These are phyloP conservation scores for Ophiobolus disseminans DNA, from an alignment of 2,329 filamentous ascomycete genomes.

Conservation along the genomic window DNA sequence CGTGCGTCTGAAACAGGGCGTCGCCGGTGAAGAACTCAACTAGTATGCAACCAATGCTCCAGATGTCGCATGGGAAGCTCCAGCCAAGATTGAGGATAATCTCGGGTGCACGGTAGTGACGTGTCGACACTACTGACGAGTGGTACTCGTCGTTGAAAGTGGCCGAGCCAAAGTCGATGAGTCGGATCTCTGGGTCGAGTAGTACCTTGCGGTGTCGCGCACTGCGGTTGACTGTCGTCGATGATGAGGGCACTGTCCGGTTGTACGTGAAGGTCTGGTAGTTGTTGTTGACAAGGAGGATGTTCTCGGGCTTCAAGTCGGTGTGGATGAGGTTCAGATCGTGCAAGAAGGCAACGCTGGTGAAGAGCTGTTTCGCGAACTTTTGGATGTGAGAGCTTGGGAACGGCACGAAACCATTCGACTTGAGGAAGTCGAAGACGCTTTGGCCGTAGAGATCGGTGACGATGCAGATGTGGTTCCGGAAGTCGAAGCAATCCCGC, in stretches of 20 bases:
- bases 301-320: slow-evolving; percentile 73
- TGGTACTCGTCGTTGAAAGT: slow-evolving; percentile 74
- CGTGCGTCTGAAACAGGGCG: slow-evolving; percentile 72
- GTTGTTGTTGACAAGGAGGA: slow-evolving; percentile 68
- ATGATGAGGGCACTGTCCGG: slow-evolving; percentile 70
- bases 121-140: slow-evolving; percentile 70
- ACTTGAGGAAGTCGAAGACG: slow-evolving; percentile 97
- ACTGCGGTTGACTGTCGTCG: slow-evolving; percentile 62
- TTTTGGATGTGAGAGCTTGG: slow-evolving; percentile 98
- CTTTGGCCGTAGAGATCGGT: slow-evolving; percentile 85
- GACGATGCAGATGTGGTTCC: slow-evolving; percentile 92
- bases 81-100: slow-evolving; percentile 72
- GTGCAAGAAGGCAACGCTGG: slow-evolving; percentile 97
- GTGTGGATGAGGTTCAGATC: slow-evolving; percentile 98
- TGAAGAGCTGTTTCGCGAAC: slow-evolving; percentile 94
- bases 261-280: slow-evolving; percentile 76
- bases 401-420: slow-evolving; percentile 93
- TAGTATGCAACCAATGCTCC: slow-evolving; percentile 73
- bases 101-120: slow-evolving; percentile 71
- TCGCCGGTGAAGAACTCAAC: slow-evolving; percentile 74
- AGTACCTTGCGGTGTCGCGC: slow-evolving; percentile 69
- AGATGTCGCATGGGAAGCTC: slow-evolving; percentile 73
- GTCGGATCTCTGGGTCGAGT: slow-evolving; percentile 69
- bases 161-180: slow-evolving; percentile 73
- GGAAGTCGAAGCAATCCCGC: slow-evolving; percentile 94